Base-by-base conservation (phyloP, 345 rosid species). In the Melastoma malabathricum region DNA sequence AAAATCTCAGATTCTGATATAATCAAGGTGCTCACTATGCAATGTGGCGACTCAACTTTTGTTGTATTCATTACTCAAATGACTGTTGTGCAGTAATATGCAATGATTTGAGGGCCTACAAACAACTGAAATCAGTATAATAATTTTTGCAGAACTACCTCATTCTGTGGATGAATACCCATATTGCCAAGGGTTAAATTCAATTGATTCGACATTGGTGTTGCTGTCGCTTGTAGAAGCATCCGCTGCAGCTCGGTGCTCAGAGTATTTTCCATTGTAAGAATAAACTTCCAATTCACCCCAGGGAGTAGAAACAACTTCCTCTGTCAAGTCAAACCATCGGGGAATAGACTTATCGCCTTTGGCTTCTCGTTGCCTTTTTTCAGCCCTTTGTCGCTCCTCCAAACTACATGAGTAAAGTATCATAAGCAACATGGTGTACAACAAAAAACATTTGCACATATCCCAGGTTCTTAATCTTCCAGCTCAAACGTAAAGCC, bases 111-210 rank as follows among this genome's bases (percentile, higher is more conserved):
- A 31, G 38, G 38, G 38, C 38, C 3, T 31, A 31, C 38, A 1
- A 9, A 31, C 7, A 31, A 31, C 38, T 31, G 38, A 31, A 31
- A 31, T 31, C 7, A 31, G 38, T 6, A 31, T 31, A 1, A 5
- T 31, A 31, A 31, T 5, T 31, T 31, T 6, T 31, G 38, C 38
- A 31, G 38, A 9, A 31, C 1, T 31, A 31, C 38, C 38, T 31
- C 38, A 31, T 31, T 31, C 38, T 31, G 38, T 6, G 10, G 38
- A 31, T 22, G 25, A 22, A 22, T 22, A 1, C 25, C 25, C 25
- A 22, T 75, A 84, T 52, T 81, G 94, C 94, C 94, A 84, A 3
- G 84, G 85, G 66, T 80, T 74, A 64, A 82, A 85, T 54, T 80
- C 80, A 3, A 69, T 61, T 4, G 81, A 74, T 38, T 59, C 50